phyloP scores from a whole-genome alignment of 257 asterid species.

The Nemophila menziesii region DNA sequence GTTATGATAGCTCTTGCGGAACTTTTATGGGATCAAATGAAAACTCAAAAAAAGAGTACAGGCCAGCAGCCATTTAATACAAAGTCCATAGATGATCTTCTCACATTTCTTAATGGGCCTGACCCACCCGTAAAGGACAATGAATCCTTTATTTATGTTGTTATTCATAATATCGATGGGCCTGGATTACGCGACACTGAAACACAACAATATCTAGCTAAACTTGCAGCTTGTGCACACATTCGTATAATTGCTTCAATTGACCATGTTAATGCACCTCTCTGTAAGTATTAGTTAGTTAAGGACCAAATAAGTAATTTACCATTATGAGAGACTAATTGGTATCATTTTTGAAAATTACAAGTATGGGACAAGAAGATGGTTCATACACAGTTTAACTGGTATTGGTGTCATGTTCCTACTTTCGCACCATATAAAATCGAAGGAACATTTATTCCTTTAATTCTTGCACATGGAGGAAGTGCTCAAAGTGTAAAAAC shows the following conservation, averaged over 20 bases:
- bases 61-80: slow-evolving; percentile 52
- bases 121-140: slow-evolving; percentile 40
- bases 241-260: slow-evolving; percentile 73
- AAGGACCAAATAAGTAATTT: background rate
- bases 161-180: slow-evolving; percentile 83
- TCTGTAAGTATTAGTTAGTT: slow-evolving; percentile 45
- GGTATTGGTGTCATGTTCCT: slow-evolving; percentile 96
- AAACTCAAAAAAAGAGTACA: slow-evolving; percentile 32
- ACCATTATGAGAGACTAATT: background rate
- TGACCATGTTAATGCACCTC: slow-evolving; percentile 84
- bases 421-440: slow-evolving; percentile 79
- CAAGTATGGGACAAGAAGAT: slow-evolving; percentile 95
- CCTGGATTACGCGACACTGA: slow-evolving; percentile 80
- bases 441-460: slow-evolving; percentile 74
- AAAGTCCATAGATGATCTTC: slow-evolving; percentile 70
- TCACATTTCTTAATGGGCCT: slow-evolving; percentile 59
- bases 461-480: slow-evolving; percentile 71
- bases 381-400: slow-evolving; percentile 92
- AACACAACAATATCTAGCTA: slow-evolving; percentile 68
- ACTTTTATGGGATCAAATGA: slow-evolving; percentile 68
- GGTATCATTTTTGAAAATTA: slow-evolving; percentile 2
- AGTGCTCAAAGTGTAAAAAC: slow-evolving; percentile 70
- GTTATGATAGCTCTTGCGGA: slow-evolving; percentile 68
- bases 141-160: slow-evolving; percentile 51
- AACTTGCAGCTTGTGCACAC: slow-evolving; percentile 79